phyloP scores from a whole-genome alignment of 2,329 filamentous ascomycete genomes.

The Didymellaceae sp. region DNA sequence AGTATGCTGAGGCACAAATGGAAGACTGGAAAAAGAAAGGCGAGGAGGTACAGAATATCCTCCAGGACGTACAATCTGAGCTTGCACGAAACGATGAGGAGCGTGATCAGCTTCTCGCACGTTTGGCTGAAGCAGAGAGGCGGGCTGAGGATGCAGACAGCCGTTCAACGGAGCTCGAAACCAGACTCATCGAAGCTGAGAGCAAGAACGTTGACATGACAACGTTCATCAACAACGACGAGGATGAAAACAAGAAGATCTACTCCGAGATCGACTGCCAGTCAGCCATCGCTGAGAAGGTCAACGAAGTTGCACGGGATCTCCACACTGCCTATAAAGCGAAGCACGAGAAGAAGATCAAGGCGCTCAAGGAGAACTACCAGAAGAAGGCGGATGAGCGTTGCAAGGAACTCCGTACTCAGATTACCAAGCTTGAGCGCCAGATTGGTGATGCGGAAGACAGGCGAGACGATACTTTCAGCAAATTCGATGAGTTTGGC shows the following conservation, averaged over 20 bases:
- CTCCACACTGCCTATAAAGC: slow-evolving; percentile 92
- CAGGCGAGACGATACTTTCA: slow-evolving; percentile 70
- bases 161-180: slow-evolving; percentile 73
- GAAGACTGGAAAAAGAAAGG: slow-evolving; percentile 84
- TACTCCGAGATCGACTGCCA: slow-evolving; percentile 55
- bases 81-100: slow-evolving; percentile 80
- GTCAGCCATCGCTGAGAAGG: slow-evolving; percentile 85
- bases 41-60: slow-evolving; percentile 81
- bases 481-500: slow-evolving; percentile 52
- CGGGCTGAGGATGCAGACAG: slow-evolving; percentile 76
- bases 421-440: slow-evolving; percentile 70
- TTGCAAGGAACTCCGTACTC: slow-evolving; percentile 76
- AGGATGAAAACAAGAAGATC: slow-evolving; percentile 45
- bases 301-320: slow-evolving; percentile 76
- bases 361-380: slow-evolving; percentile 81
- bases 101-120: slow-evolving; percentile 76
- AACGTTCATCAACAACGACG: slow-evolving; percentile 53
- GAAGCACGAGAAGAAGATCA: slow-evolving; percentile 96
- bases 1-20: slow-evolving; percentile 76
- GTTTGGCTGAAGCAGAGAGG: slow-evolving; percentile 76
- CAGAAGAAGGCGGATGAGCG: slow-evolving; percentile 90
- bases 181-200: slow-evolving; percentile 57
- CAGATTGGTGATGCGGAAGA: slow-evolving; percentile 78
- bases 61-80: slow-evolving; percentile 81
- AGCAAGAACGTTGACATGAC: slow-evolving; percentile 77